These are phyloP conservation scores for Tylopilus sp. DNA, from an alignment of 768 basidiomycete species.

Conservation along the genomic window DNA sequence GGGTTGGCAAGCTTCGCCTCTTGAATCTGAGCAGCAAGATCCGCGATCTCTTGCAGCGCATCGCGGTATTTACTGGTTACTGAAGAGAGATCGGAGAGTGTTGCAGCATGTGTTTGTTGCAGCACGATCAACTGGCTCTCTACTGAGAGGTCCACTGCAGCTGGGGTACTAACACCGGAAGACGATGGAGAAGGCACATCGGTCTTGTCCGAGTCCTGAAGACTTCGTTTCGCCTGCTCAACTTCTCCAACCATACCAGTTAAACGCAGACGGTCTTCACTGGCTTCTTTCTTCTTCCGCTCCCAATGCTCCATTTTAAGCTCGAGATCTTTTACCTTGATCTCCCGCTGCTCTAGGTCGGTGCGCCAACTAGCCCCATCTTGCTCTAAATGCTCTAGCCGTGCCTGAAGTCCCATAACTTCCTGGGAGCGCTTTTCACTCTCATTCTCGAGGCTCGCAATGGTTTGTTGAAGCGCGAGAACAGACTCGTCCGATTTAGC, in stretches of 20 bases:
- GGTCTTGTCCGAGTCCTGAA: conserved; percentile 45
- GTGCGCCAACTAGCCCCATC: conserved; percentile 81
- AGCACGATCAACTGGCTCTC: conserved; percentile 67
- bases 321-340: conserved; percentile 72
- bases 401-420: conserved; percentile 64
- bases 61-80: conserved; percentile 84
- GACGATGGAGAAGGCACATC: conserved; percentile 32
- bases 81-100: conserved; percentile 72
- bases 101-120: conserved; percentile 80
- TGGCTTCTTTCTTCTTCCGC: conserved; percentile 62
- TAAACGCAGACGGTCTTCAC: conserved; percentile 62
- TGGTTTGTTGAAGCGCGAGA: conserved; percentile 58
- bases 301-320: conserved; percentile 77
- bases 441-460: conserved; percentile 77
- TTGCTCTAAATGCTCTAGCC: conserved; percentile 62
- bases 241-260: conserved; percentile 68
- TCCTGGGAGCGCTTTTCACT: conserved; percentile 71
- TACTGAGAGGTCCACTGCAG: conserved; percentile 37
- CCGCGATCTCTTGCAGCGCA: conserved; percentile 88
- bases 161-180: conserved; percentile 29
- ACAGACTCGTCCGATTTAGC: conserved; percentile 77
- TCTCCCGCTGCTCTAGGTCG: conserved; percentile 83
- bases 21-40: conserved; percentile 86
- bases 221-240: conserved; percentile 60
- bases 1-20: conserved; percentile 72